Evolutionary conservation across 2,329 filamentous ascomycete species (phyloP).

Genomic region (Fusarium brachygibbosum): DNA sequence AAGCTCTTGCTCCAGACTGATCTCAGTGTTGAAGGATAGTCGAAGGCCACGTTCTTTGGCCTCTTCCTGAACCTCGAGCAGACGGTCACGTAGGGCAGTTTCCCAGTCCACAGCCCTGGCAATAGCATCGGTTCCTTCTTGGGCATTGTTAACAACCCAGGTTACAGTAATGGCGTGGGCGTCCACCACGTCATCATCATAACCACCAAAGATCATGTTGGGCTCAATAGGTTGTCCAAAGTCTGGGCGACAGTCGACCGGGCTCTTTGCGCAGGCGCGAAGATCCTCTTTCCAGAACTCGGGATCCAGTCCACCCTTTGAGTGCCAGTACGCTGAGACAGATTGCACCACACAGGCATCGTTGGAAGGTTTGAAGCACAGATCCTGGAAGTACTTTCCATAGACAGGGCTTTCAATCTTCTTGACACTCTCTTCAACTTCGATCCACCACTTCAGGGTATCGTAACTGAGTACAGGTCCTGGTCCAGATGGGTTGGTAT

Average conservation of each 20-base stretch:
- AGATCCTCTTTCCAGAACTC: constrained; percentile 80
- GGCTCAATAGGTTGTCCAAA: constrained; percentile 92
- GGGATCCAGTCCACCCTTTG: constrained; percentile 59
- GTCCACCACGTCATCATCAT: constrained; percentile 75
- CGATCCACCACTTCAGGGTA: constrained; percentile 93
- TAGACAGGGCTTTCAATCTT: constrained; percentile 77
- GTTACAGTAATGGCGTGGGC: constrained; percentile 87
- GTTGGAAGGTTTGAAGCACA: constrained; percentile 94
- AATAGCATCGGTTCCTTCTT: constrained; percentile 78
- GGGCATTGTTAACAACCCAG: constrained; percentile 92
- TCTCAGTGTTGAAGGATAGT: constrained; percentile 94
- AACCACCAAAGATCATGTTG: constrained; percentile 87
- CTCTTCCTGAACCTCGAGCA: constrained; percentile 84
- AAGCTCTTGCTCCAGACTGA: constrained; percentile 93
- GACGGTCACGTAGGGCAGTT: constrained; percentile 77
- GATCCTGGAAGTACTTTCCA: constrained; percentile 79
- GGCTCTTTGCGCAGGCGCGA: constrained; percentile 79
- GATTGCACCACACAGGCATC: constrained; percentile 94
- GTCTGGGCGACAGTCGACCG: constrained; percentile 86
- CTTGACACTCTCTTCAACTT: constrained; percentile 82
- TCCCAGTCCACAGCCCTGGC: constrained; percentile 91
- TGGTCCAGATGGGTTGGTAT: constrained; percentile 72
- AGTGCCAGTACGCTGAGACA: constrained; percentile 87
- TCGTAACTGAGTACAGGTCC: constrained; percentile 89
- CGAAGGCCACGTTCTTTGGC: constrained; percentile 82